Evolutionary conservation across 2,329 filamentous ascomycete genomes (phyloP).

Genomic region (Microcyclosporella mali): DNA sequence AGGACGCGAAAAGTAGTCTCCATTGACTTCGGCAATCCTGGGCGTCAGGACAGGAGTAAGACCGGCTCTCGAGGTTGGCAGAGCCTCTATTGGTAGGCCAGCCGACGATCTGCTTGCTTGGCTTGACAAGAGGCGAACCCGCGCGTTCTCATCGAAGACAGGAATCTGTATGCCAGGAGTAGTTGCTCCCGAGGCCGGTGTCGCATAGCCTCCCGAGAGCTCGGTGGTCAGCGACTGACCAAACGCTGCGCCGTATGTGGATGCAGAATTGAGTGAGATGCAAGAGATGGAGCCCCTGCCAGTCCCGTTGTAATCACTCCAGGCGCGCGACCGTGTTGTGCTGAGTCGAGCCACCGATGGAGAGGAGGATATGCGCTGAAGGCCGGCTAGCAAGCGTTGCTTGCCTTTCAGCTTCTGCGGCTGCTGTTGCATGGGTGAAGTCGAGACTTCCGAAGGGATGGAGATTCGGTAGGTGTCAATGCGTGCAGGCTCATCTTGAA

Average conservation of each 20-base stretch:
- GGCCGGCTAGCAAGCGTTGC: conserved; percentile 62
- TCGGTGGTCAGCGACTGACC: conserved; percentile 52
- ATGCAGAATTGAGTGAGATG: conserved; percentile 52
- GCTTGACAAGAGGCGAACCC: conserved; percentile 50
- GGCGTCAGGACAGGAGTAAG: conserved; percentile 23
- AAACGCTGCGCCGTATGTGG: conserved; percentile 47
- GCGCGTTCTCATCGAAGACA: conserved; percentile 47
- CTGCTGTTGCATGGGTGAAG: conserved; percentile 27
- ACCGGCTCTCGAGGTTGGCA: conserved; percentile 39
- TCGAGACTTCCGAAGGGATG: conserved; percentile 24
- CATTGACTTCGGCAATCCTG: conserved; percentile 33
- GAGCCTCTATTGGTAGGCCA: conserved; percentile 58
- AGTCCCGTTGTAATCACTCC: conserved; percentile 49
- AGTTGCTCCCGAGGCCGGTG: conserved; percentile 47
- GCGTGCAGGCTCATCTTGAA: conserved; percentile 9
- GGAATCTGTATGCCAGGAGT: conserved; percentile 43
- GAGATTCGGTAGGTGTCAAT: conserved; percentile 11
- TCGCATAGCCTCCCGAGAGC: conserved; percentile 51
- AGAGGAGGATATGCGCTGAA: conserved; percentile 77
- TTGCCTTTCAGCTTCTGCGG: conserved; percentile 59
- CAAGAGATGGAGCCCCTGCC: conserved; percentile 60
- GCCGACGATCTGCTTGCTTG: conserved; percentile 48
- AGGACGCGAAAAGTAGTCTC: conserved; percentile 43
- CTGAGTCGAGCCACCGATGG: conserved; percentile 61
- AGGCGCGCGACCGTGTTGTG: conserved; percentile 58